These are phyloP conservation scores for Blastobotrys aristatus DNA, from an alignment of 1,139 yeast genomes.

Conservation along the genomic window DNA sequence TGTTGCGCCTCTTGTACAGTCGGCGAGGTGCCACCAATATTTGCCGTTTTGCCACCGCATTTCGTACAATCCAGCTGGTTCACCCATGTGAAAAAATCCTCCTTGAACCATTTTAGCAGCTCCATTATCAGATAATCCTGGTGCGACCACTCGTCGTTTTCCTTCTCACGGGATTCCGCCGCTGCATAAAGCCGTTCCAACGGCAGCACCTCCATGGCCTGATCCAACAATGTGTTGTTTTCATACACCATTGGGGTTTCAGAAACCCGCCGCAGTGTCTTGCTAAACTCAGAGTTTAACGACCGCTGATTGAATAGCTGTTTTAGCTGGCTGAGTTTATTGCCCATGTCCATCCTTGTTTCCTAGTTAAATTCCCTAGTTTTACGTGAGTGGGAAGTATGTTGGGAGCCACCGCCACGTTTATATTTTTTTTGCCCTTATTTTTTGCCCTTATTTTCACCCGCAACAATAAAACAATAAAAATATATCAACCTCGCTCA, in stretches of 20 bases:
- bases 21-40: slow-evolving; percentile 38
- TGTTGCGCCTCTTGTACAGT: slow-evolving; percentile 38
- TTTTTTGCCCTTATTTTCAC: no score
- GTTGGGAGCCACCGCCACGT: neutral
- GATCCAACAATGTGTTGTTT: slow-evolving; percentile 33
- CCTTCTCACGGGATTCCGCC: slow-evolving; percentile 34
- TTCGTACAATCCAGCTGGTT: slow-evolving; percentile 58
- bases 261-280: neutral
- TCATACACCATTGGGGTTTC: slow-evolving; percentile 36
- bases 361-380: neutral
- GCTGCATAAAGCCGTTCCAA: slow-evolving; percentile 34
- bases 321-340: slow-evolving; percentile 7
- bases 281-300: neutral
- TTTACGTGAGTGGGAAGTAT: neutral
- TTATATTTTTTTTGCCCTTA: neutral
- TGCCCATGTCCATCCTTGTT: slow-evolving; percentile 10
- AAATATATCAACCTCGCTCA: neutral
- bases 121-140: slow-evolving; percentile 70
- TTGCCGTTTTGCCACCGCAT: slow-evolving; percentile 45
- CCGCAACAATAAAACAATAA: neutral
- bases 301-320: no score
- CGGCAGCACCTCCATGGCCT: slow-evolving; percentile 39
- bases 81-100: slow-evolving; percentile 80
- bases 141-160: slow-evolving; percentile 41
- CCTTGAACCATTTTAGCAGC: slow-evolving; percentile 66